A percentile compares a stretch with the other conserved stretches of the same genome.
Evolutionary conservation across 176 grass and related monocot genomes (phyloP).

Genomic region (Oryza longistaminata): DNA sequence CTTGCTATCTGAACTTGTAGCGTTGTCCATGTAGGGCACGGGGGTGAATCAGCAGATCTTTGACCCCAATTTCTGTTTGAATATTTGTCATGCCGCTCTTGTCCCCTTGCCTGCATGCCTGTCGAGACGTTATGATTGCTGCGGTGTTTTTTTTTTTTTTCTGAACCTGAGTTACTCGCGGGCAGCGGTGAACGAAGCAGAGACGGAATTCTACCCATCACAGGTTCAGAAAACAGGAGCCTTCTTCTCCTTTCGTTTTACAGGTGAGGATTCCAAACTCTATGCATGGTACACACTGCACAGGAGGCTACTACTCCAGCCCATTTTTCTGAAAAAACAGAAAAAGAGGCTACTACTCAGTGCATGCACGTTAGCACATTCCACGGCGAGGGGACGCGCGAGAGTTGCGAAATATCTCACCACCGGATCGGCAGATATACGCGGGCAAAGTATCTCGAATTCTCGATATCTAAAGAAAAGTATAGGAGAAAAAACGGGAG

Average conservation of each 20-base stretch:
- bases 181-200: neutral
- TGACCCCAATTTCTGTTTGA: conserved; percentile 39
- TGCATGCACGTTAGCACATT: neutral
- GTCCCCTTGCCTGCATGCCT: conserved; percentile 15
- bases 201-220: neutral
- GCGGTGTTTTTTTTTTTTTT: neutral
- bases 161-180: neutral
- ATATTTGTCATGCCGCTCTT: conserved; percentile 7
- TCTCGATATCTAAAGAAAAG: neutral
- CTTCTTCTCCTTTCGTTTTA: conserved; percentile 20
- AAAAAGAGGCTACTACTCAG: neutral
- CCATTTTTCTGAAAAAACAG: too few relatives aligned
- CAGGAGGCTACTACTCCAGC: neutral
- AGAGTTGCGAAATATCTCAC: neutral
- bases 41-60: conserved; percentile 45
- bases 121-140: conserved; percentile 32
- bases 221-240: neutral
- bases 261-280: neutral
- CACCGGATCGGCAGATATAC: neutral
- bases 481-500: neutral
- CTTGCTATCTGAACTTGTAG: conserved; percentile 5
- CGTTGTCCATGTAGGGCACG: neutral
- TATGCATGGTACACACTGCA: neutral
- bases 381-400: neutral
- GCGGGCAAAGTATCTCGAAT: neutral